These are phyloP conservation scores for Agastache rugosa DNA, from an alignment of 257 asterid species.

Conservation along the genomic window DNA sequence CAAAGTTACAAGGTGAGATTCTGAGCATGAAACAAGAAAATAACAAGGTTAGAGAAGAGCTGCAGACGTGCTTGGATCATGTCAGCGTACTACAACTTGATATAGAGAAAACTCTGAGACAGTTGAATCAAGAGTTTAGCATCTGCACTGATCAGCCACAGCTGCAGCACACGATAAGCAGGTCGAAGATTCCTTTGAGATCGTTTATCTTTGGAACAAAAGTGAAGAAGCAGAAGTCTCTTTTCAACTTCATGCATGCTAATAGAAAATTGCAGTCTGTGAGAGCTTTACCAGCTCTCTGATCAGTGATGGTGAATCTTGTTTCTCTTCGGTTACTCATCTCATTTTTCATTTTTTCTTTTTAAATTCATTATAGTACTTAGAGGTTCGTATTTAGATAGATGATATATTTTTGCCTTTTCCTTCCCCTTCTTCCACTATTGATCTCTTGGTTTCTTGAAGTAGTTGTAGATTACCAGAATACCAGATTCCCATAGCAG, in stretches of 20 bases:
- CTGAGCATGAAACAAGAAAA: slow-evolving; percentile 95
- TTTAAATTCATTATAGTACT: background rate
- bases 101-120: slow-evolving; percentile 59
- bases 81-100: slow-evolving; percentile 63
- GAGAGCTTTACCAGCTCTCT: slow-evolving; percentile 52
- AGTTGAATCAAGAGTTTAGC: slow-evolving; percentile 70
- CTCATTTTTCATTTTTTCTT: background rate
- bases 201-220: slow-evolving; percentile 78
- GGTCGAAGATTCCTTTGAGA: slow-evolving; percentile 60
- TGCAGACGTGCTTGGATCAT: slow-evolving; percentile 71
- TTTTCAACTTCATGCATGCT: slow-evolving; percentile 71
- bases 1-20: slow-evolving; percentile 88
- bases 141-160: slow-evolving; percentile 60
- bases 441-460: slow-evolving; percentile 20
- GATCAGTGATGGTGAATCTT: slow-evolving; percentile 30
- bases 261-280: slow-evolving; percentile 61
- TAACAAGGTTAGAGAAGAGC: slow-evolving; percentile 78
- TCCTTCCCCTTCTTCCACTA: background rate
- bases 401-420: slow-evolving; percentile 15
- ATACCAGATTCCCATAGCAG: slow-evolving; percentile 28
- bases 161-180: slow-evolving; percentile 52
- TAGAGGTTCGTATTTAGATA: slow-evolving; percentile 28
- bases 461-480: slow-evolving; percentile 39
- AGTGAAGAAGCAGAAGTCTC: slow-evolving; percentile 71
- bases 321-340: slow-evolving; percentile 20